Base-by-base conservation (phyloP, 2,329 filamentous ascomycete genomes). In the Alternaria atra region DNA sequence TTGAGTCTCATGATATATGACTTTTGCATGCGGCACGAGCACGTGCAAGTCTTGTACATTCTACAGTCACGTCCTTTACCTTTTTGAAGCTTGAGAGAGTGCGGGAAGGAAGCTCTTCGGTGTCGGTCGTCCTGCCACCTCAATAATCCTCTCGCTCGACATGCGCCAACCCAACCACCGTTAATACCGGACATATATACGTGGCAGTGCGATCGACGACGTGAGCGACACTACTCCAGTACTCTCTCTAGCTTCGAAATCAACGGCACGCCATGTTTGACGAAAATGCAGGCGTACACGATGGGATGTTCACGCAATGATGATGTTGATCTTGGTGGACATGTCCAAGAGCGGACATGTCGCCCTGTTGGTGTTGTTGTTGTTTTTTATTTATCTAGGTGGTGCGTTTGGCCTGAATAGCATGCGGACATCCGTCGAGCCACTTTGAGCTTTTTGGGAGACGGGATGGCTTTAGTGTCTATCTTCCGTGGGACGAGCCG, bases 11-110 rank as follows among this genome's bases (percentile, higher is more conserved):
- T 67, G 75, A 77, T 73, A 76, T 73, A 77, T 69, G 74, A 76
- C 73, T 74, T 68, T 69, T 76, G 72, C 75, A 75, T 76, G 63
- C 67, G 59, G 65, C 72, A 75, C 73, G 66, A 67, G 73, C 73
- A 72, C 70, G 63, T 71, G 70, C 71, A 67, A 72, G 72, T 74
- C 72, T 66, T 77, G 75, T 77, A 76, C 68, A 73, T 75, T 73
- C 72, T 75, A 75, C 64, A 63, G 61, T 42, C 60, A 56, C 58
- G 46, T 68, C 61, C 37, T 67, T 70, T 72, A 72, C 56, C 58
- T 69, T 68, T 65, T 65, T 61, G 71, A 64, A 67, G 63, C 63
- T 68, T 62, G 61, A 65, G 52, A 47, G 51, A 54, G 51, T 46
- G 46, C 52, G 60, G 61, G 60, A 58, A 56, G 61, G 60, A 60